Evolutionary conservation across 2,329 filamentous ascomycete species (phyloP), one percentile per base, ranked within the genome.

Genomic region (Arthrobotrys musiformis): DNA sequence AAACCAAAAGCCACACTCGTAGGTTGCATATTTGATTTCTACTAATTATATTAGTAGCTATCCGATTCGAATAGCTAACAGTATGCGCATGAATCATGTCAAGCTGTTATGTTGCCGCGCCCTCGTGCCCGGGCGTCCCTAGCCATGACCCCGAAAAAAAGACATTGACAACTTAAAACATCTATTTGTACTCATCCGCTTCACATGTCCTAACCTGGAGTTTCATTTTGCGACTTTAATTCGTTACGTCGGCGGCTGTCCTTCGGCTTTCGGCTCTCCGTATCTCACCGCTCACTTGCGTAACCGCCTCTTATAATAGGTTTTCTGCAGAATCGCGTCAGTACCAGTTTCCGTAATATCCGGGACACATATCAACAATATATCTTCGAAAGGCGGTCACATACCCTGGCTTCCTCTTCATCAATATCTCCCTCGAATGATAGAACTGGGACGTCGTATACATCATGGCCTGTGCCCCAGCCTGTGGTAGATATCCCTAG

Each of bases 221-320:
- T 40, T 58, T 37, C 54, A 40, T 26, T 40, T 37, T 40, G 33
- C 54, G 30, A 37, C 30, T 9, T 40, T 6, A 22, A 11, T 44
- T 17, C 22, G 42, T 46, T 63, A 56, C 33, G 35, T 54, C 26
- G 58, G 67, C 67, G 67, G 67, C 28, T 54, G 33, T 61, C 28
- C n/a, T 33, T 37, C 33, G 58, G 58, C 46, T 24, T 17, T 56
- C 60, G 58, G 68, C 58, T 15, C 28, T 62, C 68, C 68, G 68
- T 58, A 35, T 64, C 19, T 22, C 40, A 8, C 40, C 68, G 68
- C 48, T 48, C 54, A 19, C 4, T 58, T 58, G 48, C 60, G 68
- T 58, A 72, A 22, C 37, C 68, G 58, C 68, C 58, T 50, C 30
- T 48, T 17, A 58, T 40, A 48, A 8, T n/a, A 58, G 58, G 68